phyloP scores from a whole-genome alignment of 129 eudicot genomes.

The Deinandra increscens region DNA sequence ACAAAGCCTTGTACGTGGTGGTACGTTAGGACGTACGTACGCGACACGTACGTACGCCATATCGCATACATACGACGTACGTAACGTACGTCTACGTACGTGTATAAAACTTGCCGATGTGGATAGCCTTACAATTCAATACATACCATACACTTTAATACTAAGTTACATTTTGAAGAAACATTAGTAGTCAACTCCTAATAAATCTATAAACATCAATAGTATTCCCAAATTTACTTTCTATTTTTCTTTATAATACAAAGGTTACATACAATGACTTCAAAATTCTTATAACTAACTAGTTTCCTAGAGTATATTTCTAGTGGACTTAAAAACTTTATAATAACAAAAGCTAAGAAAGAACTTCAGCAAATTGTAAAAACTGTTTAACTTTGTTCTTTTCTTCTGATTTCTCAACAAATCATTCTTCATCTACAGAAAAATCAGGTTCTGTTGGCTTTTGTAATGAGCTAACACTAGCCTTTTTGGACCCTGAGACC shows the following conservation, averaged over 20 bases:
- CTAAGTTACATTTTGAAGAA: not conserved
- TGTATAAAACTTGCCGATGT: too few relatives aligned
- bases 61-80: too few relatives aligned
- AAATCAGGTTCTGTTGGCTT: conserved; percentile 91
- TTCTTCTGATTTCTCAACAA: not conserved
- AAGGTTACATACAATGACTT: not conserved
- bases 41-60: too few relatives aligned
- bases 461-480: conserved; percentile 49
- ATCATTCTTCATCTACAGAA: conserved; percentile 68
- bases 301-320: not conserved
- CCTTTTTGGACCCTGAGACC: conserved; percentile 43
- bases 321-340: not conserved
- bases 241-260: not conserved
- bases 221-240: not conserved
- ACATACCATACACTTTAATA: not conserved
- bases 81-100: too few relatives aligned
- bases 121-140: not conserved
- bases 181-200: not conserved
- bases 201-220: not conserved
- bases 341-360: too few relatives aligned
- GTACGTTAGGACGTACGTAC: too few relatives aligned
- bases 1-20: too few relatives aligned
- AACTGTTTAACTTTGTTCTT: not conserved
- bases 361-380: not conserved
- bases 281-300: not conserved